Evolutionary conservation across 345 rosid species (phyloP).

Genomic region (Gossypium bickii): DNA sequence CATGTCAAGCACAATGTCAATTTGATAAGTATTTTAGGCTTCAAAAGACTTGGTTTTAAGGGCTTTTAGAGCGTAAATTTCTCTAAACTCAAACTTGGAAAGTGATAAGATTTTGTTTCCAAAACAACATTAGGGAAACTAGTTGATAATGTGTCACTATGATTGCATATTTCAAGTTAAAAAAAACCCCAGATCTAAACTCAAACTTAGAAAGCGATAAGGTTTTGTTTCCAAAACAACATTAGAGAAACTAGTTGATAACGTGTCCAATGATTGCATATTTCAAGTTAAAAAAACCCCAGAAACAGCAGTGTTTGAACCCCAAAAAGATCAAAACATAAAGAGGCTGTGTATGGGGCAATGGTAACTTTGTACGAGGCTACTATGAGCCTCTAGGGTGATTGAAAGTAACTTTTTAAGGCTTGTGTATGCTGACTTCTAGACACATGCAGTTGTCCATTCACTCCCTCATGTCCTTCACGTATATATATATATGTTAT

Average conservation of each 20-base stretch:
- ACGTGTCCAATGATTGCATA: not conserved
- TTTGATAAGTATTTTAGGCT: not conserved
- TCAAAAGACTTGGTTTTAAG: not conserved
- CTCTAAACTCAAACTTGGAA: not conserved
- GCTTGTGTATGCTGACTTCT: constrained; percentile 1
- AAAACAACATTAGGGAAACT: not conserved
- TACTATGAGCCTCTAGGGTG: not conserved
- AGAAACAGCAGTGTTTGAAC: not conserved
- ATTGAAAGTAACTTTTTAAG: not conserved
- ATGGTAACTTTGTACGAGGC: not conserved
- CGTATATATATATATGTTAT: not conserved
- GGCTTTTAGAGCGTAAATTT: not conserved
- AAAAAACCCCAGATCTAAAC: not conserved
- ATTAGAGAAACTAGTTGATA: not conserved
- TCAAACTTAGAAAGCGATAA: not conserved
- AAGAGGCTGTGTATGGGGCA: not conserved
- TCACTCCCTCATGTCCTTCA: not conserved
- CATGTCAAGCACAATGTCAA: not conserved
- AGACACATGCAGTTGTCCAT: not conserved
- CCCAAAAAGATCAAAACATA: not conserved
- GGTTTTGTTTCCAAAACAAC: not conserved
- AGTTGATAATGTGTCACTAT: not conserved
- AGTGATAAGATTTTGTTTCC: not conserved
- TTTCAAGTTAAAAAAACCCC: not conserved
- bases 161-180: not conserved